Evolutionary conservation across 2,329 filamentous ascomycete species (phyloP).

Genomic region (Coccinonectria pachysandricola): DNA sequence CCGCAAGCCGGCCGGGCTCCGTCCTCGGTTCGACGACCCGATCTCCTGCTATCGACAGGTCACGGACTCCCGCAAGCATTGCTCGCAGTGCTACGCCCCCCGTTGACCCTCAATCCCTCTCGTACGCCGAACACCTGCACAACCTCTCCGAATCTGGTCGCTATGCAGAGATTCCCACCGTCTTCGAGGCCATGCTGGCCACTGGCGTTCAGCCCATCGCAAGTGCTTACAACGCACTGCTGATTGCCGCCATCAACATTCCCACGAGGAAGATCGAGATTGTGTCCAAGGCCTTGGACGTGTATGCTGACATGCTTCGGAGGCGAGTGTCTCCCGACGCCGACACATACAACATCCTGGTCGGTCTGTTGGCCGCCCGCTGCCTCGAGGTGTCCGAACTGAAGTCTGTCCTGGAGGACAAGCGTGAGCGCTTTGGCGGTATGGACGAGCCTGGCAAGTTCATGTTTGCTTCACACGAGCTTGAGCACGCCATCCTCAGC

Average conservation of each 20-base stretch:
- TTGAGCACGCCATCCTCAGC: conserved; percentile 74
- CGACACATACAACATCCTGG: conserved; percentile 78
- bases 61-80: conserved; percentile 34
- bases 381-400: conserved; percentile 68
- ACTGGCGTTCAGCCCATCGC: conserved; percentile 73
- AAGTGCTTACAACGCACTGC: conserved; percentile 82
- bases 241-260: conserved; percentile 75
- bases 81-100: conserved; percentile 51
- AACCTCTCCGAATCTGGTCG: conserved; percentile 61
- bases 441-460: conserved; percentile 77
- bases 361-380: conserved; percentile 69
- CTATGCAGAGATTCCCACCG: conserved; percentile 78
- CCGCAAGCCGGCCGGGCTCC: conserved; percentile 26
- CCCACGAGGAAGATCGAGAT: conserved; percentile 71
- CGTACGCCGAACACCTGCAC: conserved; percentile 69
- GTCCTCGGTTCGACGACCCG: conserved; percentile 29
- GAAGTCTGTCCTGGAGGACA: conserved; percentile 67
- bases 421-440: conserved; percentile 73
- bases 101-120: conserved; percentile 52
- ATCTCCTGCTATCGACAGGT: conserved; percentile 32
- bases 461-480: conserved; percentile 78
- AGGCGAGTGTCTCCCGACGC: conserved; percentile 73
- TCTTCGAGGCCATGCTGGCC: conserved; percentile 83
- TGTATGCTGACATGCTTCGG: conserved; percentile 93
- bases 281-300: conserved; percentile 82